phyloP scores from a whole-genome alignment of 2,329 filamentous ascomycete species.

The Mycosphaerella sp. region DNA sequence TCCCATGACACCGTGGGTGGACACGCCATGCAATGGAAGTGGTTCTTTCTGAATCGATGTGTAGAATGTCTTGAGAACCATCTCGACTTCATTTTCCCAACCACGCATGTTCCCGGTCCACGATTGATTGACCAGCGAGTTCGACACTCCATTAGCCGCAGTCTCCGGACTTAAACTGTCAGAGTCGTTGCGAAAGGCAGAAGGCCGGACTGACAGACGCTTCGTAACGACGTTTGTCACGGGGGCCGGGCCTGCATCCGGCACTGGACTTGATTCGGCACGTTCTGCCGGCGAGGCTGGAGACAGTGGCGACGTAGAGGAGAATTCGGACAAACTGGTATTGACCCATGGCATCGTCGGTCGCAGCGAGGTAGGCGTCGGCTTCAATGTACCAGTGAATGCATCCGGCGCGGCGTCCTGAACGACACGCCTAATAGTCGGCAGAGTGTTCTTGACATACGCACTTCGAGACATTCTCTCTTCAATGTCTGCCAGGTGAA shows the following conservation, averaged over 20 bases:
- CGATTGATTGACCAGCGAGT: constrained; percentile 68
- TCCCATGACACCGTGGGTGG: constrained; percentile 39
- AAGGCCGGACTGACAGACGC: constrained; percentile 40
- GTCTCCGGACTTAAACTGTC: constrained; percentile 34
- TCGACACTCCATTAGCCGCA: constrained; percentile 50
- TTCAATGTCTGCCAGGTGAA: constrained; percentile 91
- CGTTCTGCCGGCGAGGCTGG: constrained; percentile 2
- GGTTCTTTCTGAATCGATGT: constrained; percentile 77
- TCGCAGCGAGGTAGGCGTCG: constrained; percentile 18
- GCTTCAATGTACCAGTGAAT: constrained; percentile 45
- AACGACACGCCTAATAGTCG: constrained; percentile 72
- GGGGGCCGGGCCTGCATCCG: background rate
- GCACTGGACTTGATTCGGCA: constrained; percentile 1
- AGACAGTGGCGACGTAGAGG: constrained; percentile 5
- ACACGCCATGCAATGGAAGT: constrained; percentile 76
- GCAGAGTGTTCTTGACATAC: constrained; percentile 94
- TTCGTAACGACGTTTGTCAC: constrained; percentile 30
- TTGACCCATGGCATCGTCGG: constrained; percentile 31
- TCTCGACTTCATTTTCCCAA: constrained; percentile 86
- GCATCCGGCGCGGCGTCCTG: constrained; percentile 63
- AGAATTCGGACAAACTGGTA: constrained; percentile 17
- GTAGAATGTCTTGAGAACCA: constrained; percentile 89
- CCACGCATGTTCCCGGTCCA: constrained; percentile 68
- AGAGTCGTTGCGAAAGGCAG: constrained; percentile 30
- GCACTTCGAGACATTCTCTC: constrained; percentile 92